These are phyloP conservation scores for Phylloporus sp. DNA, from an alignment of 768 basidiomycete genomes.

Conservation along the genomic window DNA sequence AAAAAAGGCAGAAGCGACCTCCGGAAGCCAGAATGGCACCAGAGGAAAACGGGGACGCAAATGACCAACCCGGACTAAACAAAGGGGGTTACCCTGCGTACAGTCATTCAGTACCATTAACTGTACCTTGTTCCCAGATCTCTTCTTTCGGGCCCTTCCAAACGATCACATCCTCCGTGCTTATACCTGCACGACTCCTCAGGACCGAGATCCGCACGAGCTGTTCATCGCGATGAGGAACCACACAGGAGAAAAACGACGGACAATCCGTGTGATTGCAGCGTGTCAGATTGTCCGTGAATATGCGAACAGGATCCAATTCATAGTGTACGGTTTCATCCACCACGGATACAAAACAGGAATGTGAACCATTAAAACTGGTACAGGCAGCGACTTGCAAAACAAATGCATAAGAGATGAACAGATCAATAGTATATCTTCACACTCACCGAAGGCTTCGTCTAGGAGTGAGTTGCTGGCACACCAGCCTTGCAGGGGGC, in stretches of 20 bases:
- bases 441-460: slow-evolving; percentile 11
- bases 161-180: slow-evolving; percentile 43
- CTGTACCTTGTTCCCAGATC: slow-evolving; percentile 64
- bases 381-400: slow-evolving; percentile 10
- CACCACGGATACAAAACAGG: slow-evolving; percentile 45
- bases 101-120: slow-evolving; percentile 9
- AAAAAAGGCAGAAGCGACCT: slow-evolving; percentile 37
- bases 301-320: slow-evolving; percentile 53
- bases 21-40: slow-evolving; percentile 24
- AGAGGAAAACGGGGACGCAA: slow-evolving; percentile 37
- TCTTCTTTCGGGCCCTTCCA: slow-evolving; percentile 73
- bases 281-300: slow-evolving; percentile 34
- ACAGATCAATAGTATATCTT: neutral
- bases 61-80: slow-evolving; percentile 49
- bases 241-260: slow-evolving; percentile 46
- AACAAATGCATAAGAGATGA: neutral
- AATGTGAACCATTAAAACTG: slow-evolving; percentile 3
- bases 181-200: neutral
- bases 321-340: slow-evolving; percentile 39
- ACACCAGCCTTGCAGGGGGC: slow-evolving; percentile 58
- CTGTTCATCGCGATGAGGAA: slow-evolving; percentile 45
- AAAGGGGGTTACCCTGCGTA: neutral
- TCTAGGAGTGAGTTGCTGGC: slow-evolving; percentile 35
- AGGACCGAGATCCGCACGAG: slow-evolving; percentile 55
- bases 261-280: slow-evolving; percentile 43